These are phyloP conservation scores for Leishmania gerbilli DNA, from an alignment of 208 protist genomes.

Conservation along the genomic window DNA sequence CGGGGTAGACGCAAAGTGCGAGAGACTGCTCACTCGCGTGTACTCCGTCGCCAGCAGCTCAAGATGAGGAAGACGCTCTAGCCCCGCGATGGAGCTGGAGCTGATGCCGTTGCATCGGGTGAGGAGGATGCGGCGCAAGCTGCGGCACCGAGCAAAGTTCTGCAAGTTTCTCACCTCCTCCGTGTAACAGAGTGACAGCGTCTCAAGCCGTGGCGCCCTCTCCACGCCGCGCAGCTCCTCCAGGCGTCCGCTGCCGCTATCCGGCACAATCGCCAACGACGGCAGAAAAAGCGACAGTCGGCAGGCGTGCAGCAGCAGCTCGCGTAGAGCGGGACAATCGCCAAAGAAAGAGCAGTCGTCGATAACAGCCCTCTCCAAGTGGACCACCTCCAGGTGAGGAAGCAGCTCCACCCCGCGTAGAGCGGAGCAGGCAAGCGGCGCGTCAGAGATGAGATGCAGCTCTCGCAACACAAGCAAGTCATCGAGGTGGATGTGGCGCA, in stretches of 20 bases:
- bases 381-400: slow-evolving; percentile 53
- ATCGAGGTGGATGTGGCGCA: slow-evolving; percentile 31
- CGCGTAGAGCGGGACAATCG: slow-evolving; percentile 33
- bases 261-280: neutral
- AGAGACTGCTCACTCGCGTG: slow-evolving; percentile 58
- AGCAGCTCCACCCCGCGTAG: slow-evolving; percentile 48
- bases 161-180: slow-evolving; percentile 37
- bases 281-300: slow-evolving; percentile 31
- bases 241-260: neutral
- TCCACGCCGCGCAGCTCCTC: slow-evolving; percentile 48
- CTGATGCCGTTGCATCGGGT: slow-evolving; percentile 64
- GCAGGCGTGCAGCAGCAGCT: slow-evolving; percentile 59
- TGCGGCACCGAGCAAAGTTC: slow-evolving; percentile 42
- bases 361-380: slow-evolving; percentile 46
- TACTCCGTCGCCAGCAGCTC: slow-evolving; percentile 54
- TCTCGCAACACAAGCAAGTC: slow-evolving; percentile 36
- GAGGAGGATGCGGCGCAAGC: slow-evolving; percentile 47
- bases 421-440: slow-evolving; percentile 33
- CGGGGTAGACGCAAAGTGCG: slow-evolving; percentile 28
- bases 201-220: slow-evolving; percentile 37
- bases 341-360: slow-evolving; percentile 51
- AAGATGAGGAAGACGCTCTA: slow-evolving; percentile 44
- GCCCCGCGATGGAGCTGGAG: slow-evolving; percentile 37
- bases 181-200: slow-evolving; percentile 58
- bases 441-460: slow-evolving; percentile 56